Conservation (phyloP, 768 basidiomycete genomes). For the Suillus placidus region DNA sequence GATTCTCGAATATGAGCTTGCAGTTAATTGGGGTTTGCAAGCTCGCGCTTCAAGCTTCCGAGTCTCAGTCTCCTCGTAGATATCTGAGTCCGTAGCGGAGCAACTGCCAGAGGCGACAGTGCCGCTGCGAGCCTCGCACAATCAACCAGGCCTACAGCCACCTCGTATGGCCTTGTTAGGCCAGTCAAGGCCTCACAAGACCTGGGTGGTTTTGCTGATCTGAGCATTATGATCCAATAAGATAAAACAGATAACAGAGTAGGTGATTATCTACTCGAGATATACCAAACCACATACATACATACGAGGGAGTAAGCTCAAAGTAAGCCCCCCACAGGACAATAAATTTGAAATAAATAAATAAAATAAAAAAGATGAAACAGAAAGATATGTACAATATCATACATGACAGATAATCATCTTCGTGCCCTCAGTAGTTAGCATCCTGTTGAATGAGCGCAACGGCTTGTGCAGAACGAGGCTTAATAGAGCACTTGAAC, state of each 20-base stretch:
- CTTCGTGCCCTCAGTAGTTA: slow-evolving; percentile 4
- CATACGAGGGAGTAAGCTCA: no score
- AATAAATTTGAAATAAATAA: no score
- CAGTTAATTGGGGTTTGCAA: slow-evolving; percentile 40
- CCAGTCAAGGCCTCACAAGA: no score
- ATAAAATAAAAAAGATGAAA: not conserved
- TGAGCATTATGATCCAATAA: no score
- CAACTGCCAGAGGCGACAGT: slow-evolving; percentile 48
- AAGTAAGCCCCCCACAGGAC: no score
- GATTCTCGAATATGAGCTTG: slow-evolving; percentile 41
- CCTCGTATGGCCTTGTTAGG: no score
- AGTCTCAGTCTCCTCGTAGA: slow-evolving; percentile 44
- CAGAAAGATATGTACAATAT: not conserved
- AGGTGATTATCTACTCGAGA: no score
- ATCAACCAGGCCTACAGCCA: no score
- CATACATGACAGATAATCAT: not conserved
- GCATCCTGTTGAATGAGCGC: slow-evolving; percentile 48
- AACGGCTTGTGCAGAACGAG: slow-evolving; percentile 52
- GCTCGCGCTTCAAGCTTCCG: slow-evolving; percentile 45
- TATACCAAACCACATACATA: no score
- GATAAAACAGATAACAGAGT: no score
- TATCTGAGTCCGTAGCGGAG: slow-evolving; percentile 28
- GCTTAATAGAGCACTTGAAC: slow-evolving; percentile 55
- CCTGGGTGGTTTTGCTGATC: no score
- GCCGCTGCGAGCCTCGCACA: no score